Percentiles rank a stretch among this genome's conserved stretches.
These are phyloP conservation scores for Cajanus cajan DNA, from an alignment of 306 rosid species.

Conservation along the genomic window DNA sequence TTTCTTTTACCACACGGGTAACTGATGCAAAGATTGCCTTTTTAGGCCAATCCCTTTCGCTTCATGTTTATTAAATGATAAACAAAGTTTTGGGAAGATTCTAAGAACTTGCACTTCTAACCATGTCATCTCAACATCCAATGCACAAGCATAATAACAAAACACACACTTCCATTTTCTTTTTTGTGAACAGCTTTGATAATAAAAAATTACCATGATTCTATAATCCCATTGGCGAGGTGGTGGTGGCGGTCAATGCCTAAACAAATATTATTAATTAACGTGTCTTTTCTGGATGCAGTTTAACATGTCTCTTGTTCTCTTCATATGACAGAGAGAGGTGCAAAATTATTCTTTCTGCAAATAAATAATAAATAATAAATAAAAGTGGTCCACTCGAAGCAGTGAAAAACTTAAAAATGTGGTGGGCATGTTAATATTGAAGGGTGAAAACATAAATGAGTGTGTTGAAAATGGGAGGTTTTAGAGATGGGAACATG, in stretches of 20 bases:
- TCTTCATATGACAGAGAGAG: background rate
- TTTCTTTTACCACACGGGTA: slow-evolving; percentile 29
- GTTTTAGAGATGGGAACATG: slow-evolving; percentile 27
- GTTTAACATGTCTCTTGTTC: background rate
- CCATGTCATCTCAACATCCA: slow-evolving; percentile 35
- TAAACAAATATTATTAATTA: background rate
- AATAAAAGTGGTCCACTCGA: background rate
- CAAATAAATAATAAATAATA: background rate
- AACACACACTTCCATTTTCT: background rate
- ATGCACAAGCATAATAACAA: slow-evolving; percentile 32
- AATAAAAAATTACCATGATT: background rate
- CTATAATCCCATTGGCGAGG: background rate
- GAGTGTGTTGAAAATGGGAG: slow-evolving; percentile 21
- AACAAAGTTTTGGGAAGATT: slow-evolving; percentile 46
- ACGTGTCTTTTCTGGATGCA: background rate
- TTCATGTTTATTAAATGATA: slow-evolving; percentile 33
- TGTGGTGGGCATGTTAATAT: background rate
- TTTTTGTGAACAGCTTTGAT: background rate
- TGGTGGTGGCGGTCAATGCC: background rate
- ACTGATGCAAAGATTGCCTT: slow-evolving; percentile 25
- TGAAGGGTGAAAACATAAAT: slow-evolving; percentile 23
- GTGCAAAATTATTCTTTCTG: background rate
- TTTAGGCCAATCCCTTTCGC: slow-evolving; percentile 27
- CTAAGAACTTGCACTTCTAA: slow-evolving; percentile 42
- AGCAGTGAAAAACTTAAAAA: background rate